phyloP scores from a whole-genome alignment of 148 eudicot species.

The Vaccinium corymbosum region DNA sequence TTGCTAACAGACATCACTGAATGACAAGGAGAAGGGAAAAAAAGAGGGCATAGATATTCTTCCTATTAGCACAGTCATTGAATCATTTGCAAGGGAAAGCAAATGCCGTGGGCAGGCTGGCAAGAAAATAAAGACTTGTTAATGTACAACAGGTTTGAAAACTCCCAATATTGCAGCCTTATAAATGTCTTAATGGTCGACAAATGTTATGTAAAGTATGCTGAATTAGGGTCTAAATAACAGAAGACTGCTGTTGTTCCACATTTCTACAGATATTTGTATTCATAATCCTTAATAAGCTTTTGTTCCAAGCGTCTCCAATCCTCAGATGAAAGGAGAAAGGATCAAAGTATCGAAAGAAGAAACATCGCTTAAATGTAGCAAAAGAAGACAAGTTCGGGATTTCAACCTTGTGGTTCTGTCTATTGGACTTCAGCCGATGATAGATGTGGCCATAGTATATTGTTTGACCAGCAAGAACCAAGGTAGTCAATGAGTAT shows the following conservation, averaged over 20 bases:
- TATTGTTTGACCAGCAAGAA: slow-evolving; percentile 51
- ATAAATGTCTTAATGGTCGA: neutral
- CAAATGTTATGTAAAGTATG: neutral
- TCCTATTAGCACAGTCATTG: neutral
- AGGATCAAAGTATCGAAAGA: neutral
- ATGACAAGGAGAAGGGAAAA: neutral
- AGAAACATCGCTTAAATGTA: neutral
- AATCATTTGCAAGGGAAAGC: neutral
- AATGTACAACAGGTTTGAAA: neutral
- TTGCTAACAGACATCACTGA: neutral
- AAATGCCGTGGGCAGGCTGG: neutral
- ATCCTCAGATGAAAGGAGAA: neutral
- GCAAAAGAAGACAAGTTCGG: neutral
- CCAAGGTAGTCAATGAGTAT: slow-evolving; percentile 51
- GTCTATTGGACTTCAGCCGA: slow-evolving; percentile 41
- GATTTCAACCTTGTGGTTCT: slow-evolving; percentile 40
- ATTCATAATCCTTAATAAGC: too few species aligned
- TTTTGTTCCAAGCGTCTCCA: neutral
- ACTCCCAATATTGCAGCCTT: neutral
- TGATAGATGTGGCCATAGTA: slow-evolving; percentile 62
- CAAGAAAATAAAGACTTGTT: neutral
- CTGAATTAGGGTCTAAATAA: neutral
- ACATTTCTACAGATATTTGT: too few species aligned
- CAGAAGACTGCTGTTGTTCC: neutral
- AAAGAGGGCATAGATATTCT: neutral